Evolutionary conservation across 371 early-diverging fungal genomes (phyloP), one percentile per base, ranked within the genome.

Genomic region (Saksenaea vasiformis): DNA sequence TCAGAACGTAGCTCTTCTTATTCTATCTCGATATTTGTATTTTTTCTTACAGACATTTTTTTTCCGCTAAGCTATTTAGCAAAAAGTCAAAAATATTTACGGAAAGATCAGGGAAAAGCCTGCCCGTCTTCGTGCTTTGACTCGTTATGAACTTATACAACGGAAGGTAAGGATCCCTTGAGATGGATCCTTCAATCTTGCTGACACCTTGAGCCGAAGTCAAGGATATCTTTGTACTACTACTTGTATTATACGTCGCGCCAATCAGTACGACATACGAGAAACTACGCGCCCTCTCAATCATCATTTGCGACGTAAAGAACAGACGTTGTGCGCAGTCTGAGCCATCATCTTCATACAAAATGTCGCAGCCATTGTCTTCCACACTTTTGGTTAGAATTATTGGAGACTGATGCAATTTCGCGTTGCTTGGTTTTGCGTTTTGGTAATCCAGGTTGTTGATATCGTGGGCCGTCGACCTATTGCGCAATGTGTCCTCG

Each of bases 161-260:
- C n/a, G n/a, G n/a, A n/a, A n/a, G n/a, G n/a, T n/a, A n/a, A n/a
- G n/a, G n/a, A n/a, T n/a, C n/a, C 22, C 53, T 64, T 15, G 58
- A 19, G 4, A 9, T n/a, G 11, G 39, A 41, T 17, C 19, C 24
- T 7, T 58, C 64, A 14, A 58, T 51, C 37, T 64, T 64, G 5
- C 58, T 44, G 37, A 56, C 14, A 1, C 64, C 54, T 24, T 58
- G 28, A 13, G 58, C 51, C 3, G 57, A 31, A 0, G 58, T 35
- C n/a, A 64, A 58, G 24, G 64, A 28, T 26, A 64, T 15, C 19
- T 28, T 56, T 15, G 35, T 19, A 14, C 19, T 58, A n/a, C n/a
- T n/a, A 19, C 51, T 64, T n/a, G 64, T 58, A 26, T 58, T 58
- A 36, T 64, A 64, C 2, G 58, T 58, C n/a, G 58, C 64, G 53